These are phyloP conservation scores for Metahyphopichia silvanorum DNA, from an alignment of 805 yeast species.

Conservation along the genomic window DNA sequence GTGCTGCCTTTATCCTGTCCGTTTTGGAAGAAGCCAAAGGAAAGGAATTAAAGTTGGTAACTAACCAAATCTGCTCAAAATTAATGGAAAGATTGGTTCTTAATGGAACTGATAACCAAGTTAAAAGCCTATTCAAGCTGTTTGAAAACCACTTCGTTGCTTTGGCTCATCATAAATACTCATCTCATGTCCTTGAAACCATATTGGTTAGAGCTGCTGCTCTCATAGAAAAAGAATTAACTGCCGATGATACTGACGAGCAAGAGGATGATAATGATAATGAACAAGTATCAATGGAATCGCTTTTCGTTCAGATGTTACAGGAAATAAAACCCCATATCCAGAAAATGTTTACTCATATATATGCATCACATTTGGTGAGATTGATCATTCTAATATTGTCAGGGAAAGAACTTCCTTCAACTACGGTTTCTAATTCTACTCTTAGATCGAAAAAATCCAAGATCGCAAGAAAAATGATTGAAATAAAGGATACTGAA, in stretches of 20 bases:
- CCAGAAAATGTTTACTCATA: constrained; percentile 61
- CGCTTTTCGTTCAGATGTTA: constrained; percentile 59
- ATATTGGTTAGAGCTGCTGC: constrained; percentile 72
- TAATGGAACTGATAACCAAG: constrained; percentile 58
- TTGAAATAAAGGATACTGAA: constrained; percentile 75
- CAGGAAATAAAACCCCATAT: constrained; percentile 63
- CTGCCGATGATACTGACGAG: constrained; percentile 31
- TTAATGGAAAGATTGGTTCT: constrained; percentile 83
- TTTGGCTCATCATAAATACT: constrained; percentile 80
- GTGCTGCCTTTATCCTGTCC: constrained; percentile 65
- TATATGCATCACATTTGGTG: constrained; percentile 85
- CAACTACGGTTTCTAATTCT: constrained; percentile 64
- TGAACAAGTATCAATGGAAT: constrained; percentile 58
- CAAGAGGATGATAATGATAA: constrained; percentile 33
- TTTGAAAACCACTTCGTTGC: constrained; percentile 75
- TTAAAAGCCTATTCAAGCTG: constrained; percentile 60
- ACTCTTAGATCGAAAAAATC: constrained; percentile 79
- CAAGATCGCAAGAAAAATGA: constrained; percentile 89
- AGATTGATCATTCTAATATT: constrained; percentile 68
- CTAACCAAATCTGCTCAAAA: constrained; percentile 93
- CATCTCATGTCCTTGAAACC: constrained; percentile 93
- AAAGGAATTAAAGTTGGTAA: constrained; percentile 86
- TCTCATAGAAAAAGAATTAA: constrained; percentile 68
- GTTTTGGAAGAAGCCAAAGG: constrained; percentile 85
- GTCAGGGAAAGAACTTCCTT: constrained; percentile 76